A percentile compares a stretch with the other conserved stretches of the same genome.
Conservation (phyloP, 495 filamentous ascomycete genomes). For the Pyrenula massariospora region DNA sequence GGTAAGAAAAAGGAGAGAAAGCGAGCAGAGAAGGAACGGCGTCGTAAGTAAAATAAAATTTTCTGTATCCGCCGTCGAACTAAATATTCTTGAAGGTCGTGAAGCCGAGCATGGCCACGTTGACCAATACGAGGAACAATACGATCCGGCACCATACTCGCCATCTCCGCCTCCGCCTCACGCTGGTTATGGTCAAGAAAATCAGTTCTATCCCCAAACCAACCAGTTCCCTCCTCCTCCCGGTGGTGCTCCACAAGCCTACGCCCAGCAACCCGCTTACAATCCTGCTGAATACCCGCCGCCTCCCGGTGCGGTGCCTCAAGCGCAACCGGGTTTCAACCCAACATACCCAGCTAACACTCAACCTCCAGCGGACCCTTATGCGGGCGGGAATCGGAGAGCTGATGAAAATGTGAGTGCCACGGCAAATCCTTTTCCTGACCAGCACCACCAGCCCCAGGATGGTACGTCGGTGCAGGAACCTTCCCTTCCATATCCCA, state of each 20-base stretch:
- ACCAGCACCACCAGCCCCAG: slow-evolving; percentile 19
- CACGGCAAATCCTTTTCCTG: slow-evolving; percentile 24
- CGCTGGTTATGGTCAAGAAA: slow-evolving; percentile 12
- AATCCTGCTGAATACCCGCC: slow-evolving; percentile 34
- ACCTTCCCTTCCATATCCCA: not conserved
- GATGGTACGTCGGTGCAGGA: slow-evolving; percentile 31
- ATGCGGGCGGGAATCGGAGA: slow-evolving; percentile 29
- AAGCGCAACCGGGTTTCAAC: slow-evolving; percentile 24
- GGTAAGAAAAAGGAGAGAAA: slow-evolving; percentile 54
- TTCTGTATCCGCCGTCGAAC: not conserved
- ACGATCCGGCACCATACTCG: slow-evolving; percentile 30
- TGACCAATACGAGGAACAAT: slow-evolving; percentile 31
- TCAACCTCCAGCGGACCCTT: slow-evolving; percentile 23
- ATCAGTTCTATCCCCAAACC: slow-evolving; percentile 23
- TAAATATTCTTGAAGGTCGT: slow-evolving; percentile 18
- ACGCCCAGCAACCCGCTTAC: slow-evolving; percentile 16
- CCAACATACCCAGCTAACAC: slow-evolving; percentile 23
- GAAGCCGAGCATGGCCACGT: slow-evolving; percentile 19
- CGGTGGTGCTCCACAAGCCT: slow-evolving; percentile 19
- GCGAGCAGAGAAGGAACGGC: slow-evolving; percentile 30
- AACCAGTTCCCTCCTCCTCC: slow-evolving; percentile 33
- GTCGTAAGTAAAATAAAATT: slow-evolving; percentile 7
- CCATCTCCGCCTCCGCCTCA: slow-evolving; percentile 14
- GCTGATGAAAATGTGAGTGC: slow-evolving; percentile 48
- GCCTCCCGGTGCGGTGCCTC: slow-evolving; percentile 29